These are phyloP conservation scores for Xerocomus spinulosus DNA, from an alignment of 768 basidiomycete species.

Conservation along the genomic window DNA sequence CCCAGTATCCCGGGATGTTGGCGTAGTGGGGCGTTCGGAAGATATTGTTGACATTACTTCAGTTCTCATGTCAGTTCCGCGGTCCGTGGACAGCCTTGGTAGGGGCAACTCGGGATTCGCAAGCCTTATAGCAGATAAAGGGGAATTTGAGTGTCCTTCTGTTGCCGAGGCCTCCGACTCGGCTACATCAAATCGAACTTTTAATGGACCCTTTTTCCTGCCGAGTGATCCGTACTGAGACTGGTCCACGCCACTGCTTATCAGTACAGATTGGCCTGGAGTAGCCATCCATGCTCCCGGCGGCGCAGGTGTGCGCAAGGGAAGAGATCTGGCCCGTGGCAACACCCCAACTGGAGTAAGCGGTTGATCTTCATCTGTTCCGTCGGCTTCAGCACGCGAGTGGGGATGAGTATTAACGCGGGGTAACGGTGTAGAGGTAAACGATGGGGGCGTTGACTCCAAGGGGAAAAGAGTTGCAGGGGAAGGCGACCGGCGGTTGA, in stretches of 20 bases:
- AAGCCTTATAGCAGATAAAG: conserved; percentile 26
- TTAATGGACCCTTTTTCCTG: conserved; percentile 52
- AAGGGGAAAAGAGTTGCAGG: conserved; percentile 15
- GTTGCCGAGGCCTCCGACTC: conserved; percentile 32
- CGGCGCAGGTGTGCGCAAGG: conserved; percentile 57
- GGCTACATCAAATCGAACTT: conserved; percentile 66
- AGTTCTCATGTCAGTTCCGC: conserved; percentile 5
- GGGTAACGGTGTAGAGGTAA: conserved; percentile 25
- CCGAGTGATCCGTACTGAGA: conserved; percentile 33
- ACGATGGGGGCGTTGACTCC: conserved; percentile 26
- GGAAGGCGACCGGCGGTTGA: conserved; percentile 12
- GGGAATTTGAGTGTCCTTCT: conserved; percentile 24
- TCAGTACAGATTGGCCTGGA: conserved; percentile 36
- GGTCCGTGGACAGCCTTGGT: conserved; percentile 1
- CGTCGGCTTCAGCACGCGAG: conserved; percentile 16
- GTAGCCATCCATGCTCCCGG: conserved; percentile 67
- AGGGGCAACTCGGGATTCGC: conserved; percentile 18
- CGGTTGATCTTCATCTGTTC: conserved; percentile 21
- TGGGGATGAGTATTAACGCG: conserved; percentile 11
- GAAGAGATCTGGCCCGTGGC: conserved; percentile 43
- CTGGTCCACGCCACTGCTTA: conserved; percentile 18
- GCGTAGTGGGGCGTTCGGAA: conserved; percentile 23
- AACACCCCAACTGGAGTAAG: conserved; percentile 47
- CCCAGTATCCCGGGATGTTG: conserved; percentile 21
- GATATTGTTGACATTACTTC: background rate